Base-by-base conservation (phyloP, 305 asterid species). In the Stenogyne calaminthoides region DNA sequence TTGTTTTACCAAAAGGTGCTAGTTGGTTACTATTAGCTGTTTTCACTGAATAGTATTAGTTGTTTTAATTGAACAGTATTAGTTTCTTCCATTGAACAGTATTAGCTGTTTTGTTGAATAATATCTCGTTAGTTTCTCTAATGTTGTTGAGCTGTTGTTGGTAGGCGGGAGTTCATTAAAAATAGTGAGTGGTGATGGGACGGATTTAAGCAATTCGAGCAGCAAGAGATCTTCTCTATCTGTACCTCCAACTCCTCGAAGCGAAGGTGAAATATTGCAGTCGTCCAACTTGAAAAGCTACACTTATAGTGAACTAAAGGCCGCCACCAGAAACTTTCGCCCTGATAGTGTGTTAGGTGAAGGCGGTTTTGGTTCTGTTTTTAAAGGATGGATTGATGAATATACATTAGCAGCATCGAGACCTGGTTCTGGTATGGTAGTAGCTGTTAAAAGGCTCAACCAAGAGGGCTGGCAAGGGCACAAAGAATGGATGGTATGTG, bases 381-480 rank as follows among this genome's bases (percentile, higher is more conserved):
- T 83, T 76, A 93, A 93, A 76, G 98, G 98, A 42, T 89, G 95
- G 93, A 68, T 93, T 2, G 97, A 93, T 47, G 95, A 93, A 63
- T 80, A 82, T 36, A 70, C 96, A 1, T 77, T 86, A 7, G 69
- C 80, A 0, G 87, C 97, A 44, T 70, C 97, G 6, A 85, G 76
- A 76, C 91, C 97, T 1, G 96, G 97, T 3, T 67, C 81, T 15
- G 87, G 96, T 29, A 81, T 90, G 69, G 93, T 86, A 19, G 87
- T 90, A 8, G 98, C 98, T 34, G 93, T 93, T 27, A 93, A 93
- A 77, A 80, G 83, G 84, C 83, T 90, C 2, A 93, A 89, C 64
- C 95, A 88, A 77, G 95, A 89, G 0, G 97, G 98, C 2, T 87
- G 92, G 96, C 98, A 93, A 72, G 97, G 98, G 8, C 98, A 93